Evolutionary conservation across 2,329 filamentous ascomycete genomes (phyloP).

Genomic region (Fusarium aywerte): DNA sequence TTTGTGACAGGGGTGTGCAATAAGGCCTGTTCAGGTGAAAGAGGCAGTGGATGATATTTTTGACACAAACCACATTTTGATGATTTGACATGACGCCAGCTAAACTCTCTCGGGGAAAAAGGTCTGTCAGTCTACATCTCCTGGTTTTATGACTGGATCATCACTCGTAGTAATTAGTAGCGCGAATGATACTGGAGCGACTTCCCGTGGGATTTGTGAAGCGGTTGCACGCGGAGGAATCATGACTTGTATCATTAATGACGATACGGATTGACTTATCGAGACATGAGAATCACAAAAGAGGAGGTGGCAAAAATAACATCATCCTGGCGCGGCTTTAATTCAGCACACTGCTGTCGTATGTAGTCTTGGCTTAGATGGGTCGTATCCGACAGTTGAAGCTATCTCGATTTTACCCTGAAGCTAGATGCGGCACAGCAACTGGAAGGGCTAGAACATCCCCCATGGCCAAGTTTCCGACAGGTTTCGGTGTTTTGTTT

Average conservation of each 20-base stretch:
- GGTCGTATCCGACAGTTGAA: constrained; percentile 15
- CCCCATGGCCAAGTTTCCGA: background rate
- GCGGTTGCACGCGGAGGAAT: background rate
- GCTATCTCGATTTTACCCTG: constrained; percentile 26
- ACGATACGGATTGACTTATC: constrained; percentile 4
- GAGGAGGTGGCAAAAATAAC: constrained; percentile 32
- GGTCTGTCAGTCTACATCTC: background rate
- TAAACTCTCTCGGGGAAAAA: background rate
- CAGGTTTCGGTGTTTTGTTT: background rate
- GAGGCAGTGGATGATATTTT: constrained; percentile 21
- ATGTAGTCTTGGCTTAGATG: background rate
- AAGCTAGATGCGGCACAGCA: constrained; percentile 22
- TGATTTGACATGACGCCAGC: background rate
- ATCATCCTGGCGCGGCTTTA: background rate
- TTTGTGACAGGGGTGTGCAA: constrained; percentile 24
- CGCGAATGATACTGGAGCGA: background rate
- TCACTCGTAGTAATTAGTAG: too few species aligned
- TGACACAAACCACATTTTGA: background rate
- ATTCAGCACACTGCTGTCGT: background rate
- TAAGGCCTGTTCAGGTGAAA: background rate
- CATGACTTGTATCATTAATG: background rate
- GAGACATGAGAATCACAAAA: constrained; percentile 18
- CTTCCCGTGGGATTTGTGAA: background rate
- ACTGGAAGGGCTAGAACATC: background rate
- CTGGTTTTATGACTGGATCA: background rate